Evolutionary conservation across 768 basidiomycete genomes (phyloP), one percentile per base, ranked within the genome.

Genomic region (Tulasnella sp.): DNA sequence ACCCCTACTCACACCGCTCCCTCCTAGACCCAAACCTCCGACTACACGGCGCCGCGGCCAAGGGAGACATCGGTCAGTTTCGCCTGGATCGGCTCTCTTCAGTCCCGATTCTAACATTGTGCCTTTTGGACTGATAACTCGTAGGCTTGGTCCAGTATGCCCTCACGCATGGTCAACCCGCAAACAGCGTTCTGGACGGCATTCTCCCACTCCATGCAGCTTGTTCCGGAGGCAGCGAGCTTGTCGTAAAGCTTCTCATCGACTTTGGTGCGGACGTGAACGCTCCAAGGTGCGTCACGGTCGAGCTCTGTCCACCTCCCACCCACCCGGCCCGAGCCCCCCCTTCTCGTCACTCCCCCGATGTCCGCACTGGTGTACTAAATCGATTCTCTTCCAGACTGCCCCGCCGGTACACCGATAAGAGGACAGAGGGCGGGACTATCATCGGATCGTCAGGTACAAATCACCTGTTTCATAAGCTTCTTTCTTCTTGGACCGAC

Each of bases 191-290:
- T 31, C 78, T 97, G 52, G 89, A 94, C 66, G 96, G 96, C 34
- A 86, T 99, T 2, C 81, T 96, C n/a, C 93, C 96, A 2, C 76
- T 99, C 7, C 96, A 99, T 67, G 93, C 91, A 3, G 96, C 94
- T 2, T 87, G 82, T 63, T 86, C 90, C 0, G 89, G 89, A 21
- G 96, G 96, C 1, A 87, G 81, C 66, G 87, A 86, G 56, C 77
- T 82, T 57, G 86, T 97, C 41, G 91, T 98, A 37, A 79, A 81
- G 64, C 75, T 93, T 62, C 73, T 99, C 43, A 85, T 99, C 65
- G 89, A 96, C 60, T 74, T 82, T 58, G 94, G 96, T 19, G 96
- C 96, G n/a, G 96, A 99, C 67, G 94, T 97, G 29, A 98, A 98
- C 70, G 92, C 92, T 3, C 84, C 90, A 52, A 81, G 93, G 86